These are phyloP conservation scores for Chenopodium formosanum DNA, from an alignment of 148 eudicot species.

Conservation along the genomic window DNA sequence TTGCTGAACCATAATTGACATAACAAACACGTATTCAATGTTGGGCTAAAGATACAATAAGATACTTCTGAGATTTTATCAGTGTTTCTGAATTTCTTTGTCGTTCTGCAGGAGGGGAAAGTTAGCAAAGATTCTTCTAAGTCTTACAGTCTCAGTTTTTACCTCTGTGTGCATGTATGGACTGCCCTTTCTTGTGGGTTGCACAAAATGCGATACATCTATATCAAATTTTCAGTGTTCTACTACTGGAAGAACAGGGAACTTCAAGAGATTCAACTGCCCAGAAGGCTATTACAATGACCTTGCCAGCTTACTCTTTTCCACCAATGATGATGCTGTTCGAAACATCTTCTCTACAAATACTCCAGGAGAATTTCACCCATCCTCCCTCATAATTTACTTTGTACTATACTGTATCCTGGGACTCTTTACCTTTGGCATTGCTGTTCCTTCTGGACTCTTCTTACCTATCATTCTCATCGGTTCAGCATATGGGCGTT, in stretches of 20 bases:
- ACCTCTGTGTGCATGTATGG: constrained; percentile 74
- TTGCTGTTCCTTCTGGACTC: constrained; percentile 90
- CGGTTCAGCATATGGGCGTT: constrained; percentile 86
- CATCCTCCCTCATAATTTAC: constrained; percentile 51
- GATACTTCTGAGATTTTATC: neutral
- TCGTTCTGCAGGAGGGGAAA: constrained; percentile 66
- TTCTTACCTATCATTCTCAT: constrained; percentile 83
- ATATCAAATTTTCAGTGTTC: constrained; percentile 45
- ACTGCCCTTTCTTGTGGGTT: constrained; percentile 74
- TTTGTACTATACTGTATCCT: constrained; percentile 60
- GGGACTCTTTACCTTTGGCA: constrained; percentile 81
- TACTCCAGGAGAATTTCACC: constrained; percentile 55
- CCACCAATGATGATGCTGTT: constrained; percentile 88
- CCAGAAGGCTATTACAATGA: constrained; percentile 85
- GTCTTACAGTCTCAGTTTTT: constrained; percentile 60
- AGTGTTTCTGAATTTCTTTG: constrained; percentile 3
- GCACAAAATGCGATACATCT: constrained; percentile 64
- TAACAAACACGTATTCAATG: neutral
- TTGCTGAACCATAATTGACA: neutral
- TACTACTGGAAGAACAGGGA: constrained; percentile 64
- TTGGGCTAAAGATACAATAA: neutral
- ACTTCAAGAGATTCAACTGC: constrained; percentile 90
- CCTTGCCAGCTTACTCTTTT: constrained; percentile 74
- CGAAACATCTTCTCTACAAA: constrained; percentile 77
- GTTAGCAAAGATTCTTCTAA: constrained; percentile 59